Percentiles rank a stretch among this genome's conserved stretches.
These are phyloP conservation scores for Nemania sp. DNA, from an alignment of 2,329 filamentous ascomycete species.

Conservation along the genomic window DNA sequence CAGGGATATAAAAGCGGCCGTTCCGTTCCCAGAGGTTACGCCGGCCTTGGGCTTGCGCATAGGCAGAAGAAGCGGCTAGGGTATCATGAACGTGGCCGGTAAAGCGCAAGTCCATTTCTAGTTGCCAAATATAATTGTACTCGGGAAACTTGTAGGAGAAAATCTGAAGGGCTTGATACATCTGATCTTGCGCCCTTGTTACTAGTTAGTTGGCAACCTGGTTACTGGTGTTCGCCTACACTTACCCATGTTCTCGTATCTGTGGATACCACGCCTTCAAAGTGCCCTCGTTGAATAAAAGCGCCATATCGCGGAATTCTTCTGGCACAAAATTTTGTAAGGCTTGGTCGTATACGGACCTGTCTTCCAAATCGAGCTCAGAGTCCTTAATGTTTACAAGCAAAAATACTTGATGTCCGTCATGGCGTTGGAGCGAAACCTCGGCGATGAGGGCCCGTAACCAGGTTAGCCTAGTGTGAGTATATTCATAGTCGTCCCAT, in stretches of 20 bases:
- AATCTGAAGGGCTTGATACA: constrained; percentile 4
- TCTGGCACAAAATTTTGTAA: not conserved
- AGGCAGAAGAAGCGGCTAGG: not conserved
- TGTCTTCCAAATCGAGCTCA: not conserved
- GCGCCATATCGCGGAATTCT: constrained; percentile 1
- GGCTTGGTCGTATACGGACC: not conserved
- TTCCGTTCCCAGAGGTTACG: not conserved
- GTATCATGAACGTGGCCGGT: not conserved
- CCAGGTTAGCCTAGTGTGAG: not conserved
- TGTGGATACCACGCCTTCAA: not conserved
- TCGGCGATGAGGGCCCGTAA: not conserved
- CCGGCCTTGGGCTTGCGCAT: not conserved
- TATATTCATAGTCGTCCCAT: not conserved
- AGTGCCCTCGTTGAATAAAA: not conserved
- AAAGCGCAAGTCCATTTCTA: not conserved
- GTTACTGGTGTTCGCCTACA: not conserved
- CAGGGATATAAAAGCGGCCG: not conserved
- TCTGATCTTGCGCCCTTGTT: constrained; percentile 3
- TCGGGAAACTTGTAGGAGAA: constrained; percentile 4
- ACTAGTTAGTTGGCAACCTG: not conserved
- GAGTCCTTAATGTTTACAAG: not conserved
- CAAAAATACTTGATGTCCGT: not conserved
- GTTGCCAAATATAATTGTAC: not conserved
- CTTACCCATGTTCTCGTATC: not conserved
- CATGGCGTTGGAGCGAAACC: constrained; percentile 3